phyloP scores from a whole-genome alignment of 2,329 filamentous ascomycete genomes.

The Stachybotrys elegans region DNA sequence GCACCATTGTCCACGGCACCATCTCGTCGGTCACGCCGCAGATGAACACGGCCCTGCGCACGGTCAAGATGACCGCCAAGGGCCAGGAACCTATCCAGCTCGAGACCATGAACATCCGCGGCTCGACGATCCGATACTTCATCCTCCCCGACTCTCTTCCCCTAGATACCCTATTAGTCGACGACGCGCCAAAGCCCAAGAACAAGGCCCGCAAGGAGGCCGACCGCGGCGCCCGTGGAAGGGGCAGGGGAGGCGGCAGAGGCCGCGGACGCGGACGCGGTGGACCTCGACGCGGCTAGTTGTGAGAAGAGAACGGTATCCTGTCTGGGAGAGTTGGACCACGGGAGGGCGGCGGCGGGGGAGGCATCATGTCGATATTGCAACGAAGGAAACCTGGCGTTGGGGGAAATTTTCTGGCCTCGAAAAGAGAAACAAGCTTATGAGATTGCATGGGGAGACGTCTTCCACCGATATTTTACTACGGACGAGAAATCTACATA shows the following conservation, averaged over 20 bases:
- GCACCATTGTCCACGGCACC: slow-evolving; percentile 93
- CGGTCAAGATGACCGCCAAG: slow-evolving; percentile 92
- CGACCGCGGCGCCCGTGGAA: slow-evolving; percentile 50
- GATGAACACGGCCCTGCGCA: slow-evolving; percentile 96
- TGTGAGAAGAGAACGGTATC: too few relatives aligned
- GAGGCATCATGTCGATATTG: slow-evolving; percentile 18
- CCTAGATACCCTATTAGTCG: slow-evolving; percentile 89
- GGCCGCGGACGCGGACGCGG: slow-evolving; percentile 36
- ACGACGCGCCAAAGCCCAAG: slow-evolving; percentile 97
- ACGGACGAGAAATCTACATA: too few relatives aligned
- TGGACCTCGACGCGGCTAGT: background rate
- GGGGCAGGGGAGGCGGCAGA: slow-evolving; percentile 47
- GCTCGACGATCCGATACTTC: slow-evolving; percentile 92
- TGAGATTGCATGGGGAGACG: too few relatives aligned
- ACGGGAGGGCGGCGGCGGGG: too few relatives aligned
- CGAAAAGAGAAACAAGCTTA: slow-evolving; percentile 21
- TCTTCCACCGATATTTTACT: too few relatives aligned
- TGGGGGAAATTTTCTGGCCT: slow-evolving; percentile 26
- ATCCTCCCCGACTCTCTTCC: slow-evolving; percentile 95
- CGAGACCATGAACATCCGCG: slow-evolving; percentile 94
- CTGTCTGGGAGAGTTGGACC: slow-evolving; percentile 8
- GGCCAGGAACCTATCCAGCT: slow-evolving; percentile 82
- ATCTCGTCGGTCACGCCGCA: slow-evolving; percentile 95
- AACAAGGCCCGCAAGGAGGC: slow-evolving; percentile 98
- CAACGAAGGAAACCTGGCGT: slow-evolving; percentile 27